Conservation (phyloP, 306 rosid genomes). For the Trifolium pratense region DNA sequence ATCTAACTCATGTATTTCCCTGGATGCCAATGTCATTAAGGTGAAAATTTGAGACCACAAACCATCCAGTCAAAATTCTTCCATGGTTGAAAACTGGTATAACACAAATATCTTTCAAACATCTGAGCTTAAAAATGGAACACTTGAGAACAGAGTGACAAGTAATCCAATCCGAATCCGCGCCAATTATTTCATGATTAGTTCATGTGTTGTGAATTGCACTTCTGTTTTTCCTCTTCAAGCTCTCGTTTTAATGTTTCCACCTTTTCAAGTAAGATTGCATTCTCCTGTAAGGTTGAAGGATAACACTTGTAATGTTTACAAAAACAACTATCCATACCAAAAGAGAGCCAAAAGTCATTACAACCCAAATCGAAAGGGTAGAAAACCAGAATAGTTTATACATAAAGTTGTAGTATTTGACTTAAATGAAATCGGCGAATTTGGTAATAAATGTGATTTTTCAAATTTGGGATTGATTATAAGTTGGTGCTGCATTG, state of each 20-base stretch:
- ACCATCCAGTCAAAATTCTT: slow-evolving; percentile 23
- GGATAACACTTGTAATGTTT: slow-evolving; percentile 30
- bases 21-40: slow-evolving; percentile 15
- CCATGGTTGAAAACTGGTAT: slow-evolving; percentile 28
- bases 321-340: slow-evolving; percentile 14
- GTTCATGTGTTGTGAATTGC: slow-evolving; percentile 48
- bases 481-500: neutral
- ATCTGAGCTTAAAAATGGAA: slow-evolving; percentile 20
- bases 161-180: neutral
- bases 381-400: neutral
- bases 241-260: slow-evolving; percentile 65
- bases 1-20: slow-evolving; percentile 18
- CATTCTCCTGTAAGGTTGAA: slow-evolving; percentile 58
- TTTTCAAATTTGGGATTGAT: neutral
- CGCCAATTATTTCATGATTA: slow-evolving; percentile 24
- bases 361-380: neutral
- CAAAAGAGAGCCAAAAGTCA: slow-evolving; percentile 19
- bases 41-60: slow-evolving; percentile 28
- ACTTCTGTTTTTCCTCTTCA: slow-evolving; percentile 56
- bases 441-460: neutral
- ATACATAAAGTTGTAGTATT: slow-evolving; percentile 7
- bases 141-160: slow-evolving; percentile 15
- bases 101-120: slow-evolving; percentile 25
- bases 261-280: slow-evolving; percentile 50
- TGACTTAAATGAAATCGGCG: neutral